Conservation (phyloP, 257 asterid species). For the Solanum chilense region DNA sequence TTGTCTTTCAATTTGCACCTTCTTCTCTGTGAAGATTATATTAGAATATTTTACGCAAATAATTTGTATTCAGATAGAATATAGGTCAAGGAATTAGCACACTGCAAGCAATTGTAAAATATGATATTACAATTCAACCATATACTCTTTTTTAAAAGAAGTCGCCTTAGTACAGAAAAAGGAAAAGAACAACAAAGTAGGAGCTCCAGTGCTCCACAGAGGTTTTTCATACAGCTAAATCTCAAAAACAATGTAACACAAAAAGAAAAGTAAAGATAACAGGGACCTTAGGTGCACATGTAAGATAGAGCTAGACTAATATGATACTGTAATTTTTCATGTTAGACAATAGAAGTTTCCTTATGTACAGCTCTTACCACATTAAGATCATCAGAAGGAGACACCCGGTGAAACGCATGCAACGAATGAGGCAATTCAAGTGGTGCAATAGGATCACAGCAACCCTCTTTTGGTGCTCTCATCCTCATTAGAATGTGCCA, state of each 20-base stretch:
- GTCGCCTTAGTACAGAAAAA: not conserved
- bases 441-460: conserved; percentile 79
- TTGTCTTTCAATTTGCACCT: not conserved
- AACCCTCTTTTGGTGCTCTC: conserved; percentile 50
- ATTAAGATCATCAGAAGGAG: conserved; percentile 49
- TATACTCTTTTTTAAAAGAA: not conserved
- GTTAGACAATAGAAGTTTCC: not conserved
- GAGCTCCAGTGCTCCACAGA: not conserved
- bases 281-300: not conserved
- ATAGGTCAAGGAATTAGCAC: not conserved
- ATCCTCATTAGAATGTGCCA: conserved; percentile 92
- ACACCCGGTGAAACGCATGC: conserved; percentile 63
- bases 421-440: conserved; percentile 80
- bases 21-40: not conserved
- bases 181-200: not conserved
- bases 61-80: not conserved
- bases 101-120: not conserved
- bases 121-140: not conserved
- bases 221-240: not conserved
- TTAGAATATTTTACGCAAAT: not conserved
- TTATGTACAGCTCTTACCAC: conserved; percentile 24
- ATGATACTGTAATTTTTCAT: not conserved
- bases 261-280: not conserved
- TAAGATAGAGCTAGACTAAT: not conserved
- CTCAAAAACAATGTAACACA: not conserved